A percentile compares a stretch with the other conserved stretches of the same genome.
These are phyloP conservation scores for Chlamydomonas sphaeroides DNA, from an alignment of 139 green algal genomes.

Conservation along the genomic window DNA sequence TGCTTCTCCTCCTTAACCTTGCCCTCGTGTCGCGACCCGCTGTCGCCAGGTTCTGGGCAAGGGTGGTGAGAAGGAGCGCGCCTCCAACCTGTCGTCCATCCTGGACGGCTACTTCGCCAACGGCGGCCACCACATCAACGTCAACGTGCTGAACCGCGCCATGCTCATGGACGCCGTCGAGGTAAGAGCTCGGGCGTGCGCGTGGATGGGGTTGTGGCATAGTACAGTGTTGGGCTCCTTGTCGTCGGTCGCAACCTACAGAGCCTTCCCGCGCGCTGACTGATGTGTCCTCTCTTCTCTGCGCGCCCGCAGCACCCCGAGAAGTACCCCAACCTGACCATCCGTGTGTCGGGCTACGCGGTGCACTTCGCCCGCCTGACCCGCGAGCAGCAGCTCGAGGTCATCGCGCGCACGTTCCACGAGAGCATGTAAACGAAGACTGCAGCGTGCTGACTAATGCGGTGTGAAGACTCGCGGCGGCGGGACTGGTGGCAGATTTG, in stretches of 20 bases:
- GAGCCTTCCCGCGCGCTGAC: too few species aligned
- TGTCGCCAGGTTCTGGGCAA: slow-evolving; percentile 55
- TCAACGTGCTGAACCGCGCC: slow-evolving; percentile 75
- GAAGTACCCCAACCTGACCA: slow-evolving; percentile 78
- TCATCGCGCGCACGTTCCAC: slow-evolving; percentile 72
- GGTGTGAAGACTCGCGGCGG: too few species aligned
- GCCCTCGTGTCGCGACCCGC: too few species aligned
- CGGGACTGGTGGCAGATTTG: too few species aligned
- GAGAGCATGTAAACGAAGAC: slow-evolving; percentile 60
- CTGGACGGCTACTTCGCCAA: slow-evolving; percentile 81
- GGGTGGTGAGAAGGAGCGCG: slow-evolving; percentile 40
- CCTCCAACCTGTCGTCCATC: slow-evolving; percentile 69
- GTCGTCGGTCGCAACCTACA: too few species aligned
- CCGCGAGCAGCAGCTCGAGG: slow-evolving; percentile 78
- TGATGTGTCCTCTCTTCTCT: neutral
- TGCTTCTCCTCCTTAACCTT: too few species aligned
- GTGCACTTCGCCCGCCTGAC: slow-evolving; percentile 82
- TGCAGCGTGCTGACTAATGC: too few species aligned
- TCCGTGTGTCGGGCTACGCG: slow-evolving; percentile 80
- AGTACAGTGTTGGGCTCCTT: neutral
- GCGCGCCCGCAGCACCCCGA: slow-evolving; percentile 16
- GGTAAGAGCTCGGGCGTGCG: neutral
- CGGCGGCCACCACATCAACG: slow-evolving; percentile 79
- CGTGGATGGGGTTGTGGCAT: neutral
- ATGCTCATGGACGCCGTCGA: slow-evolving; percentile 80